Evolutionary conservation across 306 rosid species (phyloP).

Genomic region (Cicer bijugum): DNA sequence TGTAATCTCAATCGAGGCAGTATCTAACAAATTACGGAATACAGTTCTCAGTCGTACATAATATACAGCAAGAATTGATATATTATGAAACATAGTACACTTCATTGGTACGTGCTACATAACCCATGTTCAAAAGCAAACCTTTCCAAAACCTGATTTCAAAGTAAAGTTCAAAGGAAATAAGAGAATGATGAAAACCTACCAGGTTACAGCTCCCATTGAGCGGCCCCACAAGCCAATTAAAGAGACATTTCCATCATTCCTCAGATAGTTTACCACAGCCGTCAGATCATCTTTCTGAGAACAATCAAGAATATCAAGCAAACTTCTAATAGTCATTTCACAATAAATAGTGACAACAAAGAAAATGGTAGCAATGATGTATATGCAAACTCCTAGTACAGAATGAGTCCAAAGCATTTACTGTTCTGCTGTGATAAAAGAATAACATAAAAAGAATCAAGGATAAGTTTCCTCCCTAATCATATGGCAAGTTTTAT

Average conservation of each 20-base stretch:
- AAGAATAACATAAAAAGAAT: not conserved
- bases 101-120: conserved; percentile 25
- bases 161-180: conserved; percentile 41
- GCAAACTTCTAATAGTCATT: conserved; percentile 28
- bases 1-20: not conserved
- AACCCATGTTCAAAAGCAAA: conserved; percentile 9
- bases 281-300: conserved; percentile 92
- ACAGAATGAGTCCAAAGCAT: conserved; percentile 10
- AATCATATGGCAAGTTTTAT: conserved; percentile 6
- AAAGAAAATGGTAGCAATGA: conserved; percentile 6
- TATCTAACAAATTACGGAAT: conserved; percentile 20
- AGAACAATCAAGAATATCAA: conserved; percentile 47
- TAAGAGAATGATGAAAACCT: conserved; percentile 53
- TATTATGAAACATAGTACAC: conserved; percentile 25
- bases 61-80: conserved; percentile 15
- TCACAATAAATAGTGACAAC: conserved; percentile 37
- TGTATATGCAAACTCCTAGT: conserved; percentile 29
- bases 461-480: conserved; percentile 8
- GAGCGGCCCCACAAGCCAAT: conserved; percentile 99
- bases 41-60: not conserved
- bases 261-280: conserved; percentile 85
- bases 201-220: conserved; percentile 99
- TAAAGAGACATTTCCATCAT: conserved; percentile 95
- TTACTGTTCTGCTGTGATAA: conserved; percentile 9
- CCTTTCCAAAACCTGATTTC: conserved; percentile 17